Conservation (phyloP, 805 yeast genomes). For the Wickerhamiella lipophila region DNA sequence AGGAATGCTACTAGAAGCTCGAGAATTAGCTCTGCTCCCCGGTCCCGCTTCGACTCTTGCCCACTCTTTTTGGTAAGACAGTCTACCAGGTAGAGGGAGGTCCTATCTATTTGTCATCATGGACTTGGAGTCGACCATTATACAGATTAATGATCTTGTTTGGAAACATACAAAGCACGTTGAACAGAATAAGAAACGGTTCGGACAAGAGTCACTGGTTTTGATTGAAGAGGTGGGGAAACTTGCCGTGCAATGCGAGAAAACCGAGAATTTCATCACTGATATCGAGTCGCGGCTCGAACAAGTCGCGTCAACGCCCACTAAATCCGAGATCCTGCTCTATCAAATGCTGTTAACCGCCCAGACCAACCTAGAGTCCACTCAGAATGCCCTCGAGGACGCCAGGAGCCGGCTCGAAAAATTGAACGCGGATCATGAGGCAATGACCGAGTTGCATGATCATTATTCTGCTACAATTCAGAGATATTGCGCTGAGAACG, state of each 20-base stretch:
- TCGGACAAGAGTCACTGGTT: neutral
- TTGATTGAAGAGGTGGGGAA: neutral
- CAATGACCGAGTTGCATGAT: neutral
- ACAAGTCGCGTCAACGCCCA: neutral
- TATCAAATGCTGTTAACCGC: neutral
- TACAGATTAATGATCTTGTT: neutral
- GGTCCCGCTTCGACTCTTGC: no score
- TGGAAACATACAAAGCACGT: slow-evolving; percentile 1
- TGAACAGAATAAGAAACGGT: neutral
- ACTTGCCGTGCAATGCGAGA: neutral
- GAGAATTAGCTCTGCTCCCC: no score
- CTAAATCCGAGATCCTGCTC: neutral
- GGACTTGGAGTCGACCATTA: neutral
- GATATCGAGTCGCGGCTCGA: neutral
- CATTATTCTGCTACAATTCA: neutral
- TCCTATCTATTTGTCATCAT: neutral
- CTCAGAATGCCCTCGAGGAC: neutral
- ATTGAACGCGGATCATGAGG: neutral
- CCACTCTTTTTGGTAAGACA: no score
- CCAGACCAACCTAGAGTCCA: neutral
- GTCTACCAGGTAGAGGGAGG: no score
- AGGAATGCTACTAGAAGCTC: no score
- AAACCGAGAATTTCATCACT: neutral
- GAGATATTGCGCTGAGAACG: neutral
- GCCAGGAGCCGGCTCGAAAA: neutral